phyloP scores from a whole-genome alignment of 345 rosid species.

The Cardamine occulta region DNA sequence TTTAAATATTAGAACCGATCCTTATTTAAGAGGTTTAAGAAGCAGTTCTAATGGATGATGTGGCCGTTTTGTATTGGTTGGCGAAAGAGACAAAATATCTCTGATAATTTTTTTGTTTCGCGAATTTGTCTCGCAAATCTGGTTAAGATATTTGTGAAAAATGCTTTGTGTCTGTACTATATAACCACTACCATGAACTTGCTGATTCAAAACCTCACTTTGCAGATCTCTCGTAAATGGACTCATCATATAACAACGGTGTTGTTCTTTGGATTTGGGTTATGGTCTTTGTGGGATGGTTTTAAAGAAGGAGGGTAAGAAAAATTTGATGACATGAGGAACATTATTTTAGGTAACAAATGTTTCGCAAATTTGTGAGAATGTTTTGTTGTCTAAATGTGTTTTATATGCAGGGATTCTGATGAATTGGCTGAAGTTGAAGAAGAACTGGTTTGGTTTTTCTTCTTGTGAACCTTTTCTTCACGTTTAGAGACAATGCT shows the following conservation, averaged over 20 bases:
- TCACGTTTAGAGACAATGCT: slow-evolving; percentile 15
- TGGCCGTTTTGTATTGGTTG: no score
- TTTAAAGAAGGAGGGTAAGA: slow-evolving; percentile 70
- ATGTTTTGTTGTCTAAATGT: slow-evolving; percentile 3
- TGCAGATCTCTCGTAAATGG: slow-evolving; percentile 91
- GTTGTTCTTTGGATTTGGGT: no score
- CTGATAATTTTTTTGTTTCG: no score
- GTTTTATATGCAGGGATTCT: slow-evolving; percentile 54
- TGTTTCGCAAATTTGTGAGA: no score
- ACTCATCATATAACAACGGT: slow-evolving; percentile 87
- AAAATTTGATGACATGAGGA: slow-evolving; percentile 11
- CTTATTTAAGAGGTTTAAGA: no score
- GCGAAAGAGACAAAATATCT: no score
- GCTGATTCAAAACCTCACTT: slow-evolving; percentile 2
- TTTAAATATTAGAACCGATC: no score
- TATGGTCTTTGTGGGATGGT: slow-evolving; percentile 93
- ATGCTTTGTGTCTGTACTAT: slow-evolving; percentile 4
- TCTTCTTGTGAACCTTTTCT: slow-evolving; percentile 17
- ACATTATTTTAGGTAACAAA: no score
- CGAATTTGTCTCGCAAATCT: no score
- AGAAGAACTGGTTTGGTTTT: slow-evolving; percentile 72
- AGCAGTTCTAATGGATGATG: no score
- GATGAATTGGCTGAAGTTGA: slow-evolving; percentile 92
- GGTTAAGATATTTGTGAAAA: slow-evolving; percentile 51
- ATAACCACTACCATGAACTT: neutral